A percentile compares a stretch with the other conserved stretches of the same genome.
These are phyloP conservation scores for Coemansia sp. DNA, from an alignment of 192 early-diverging fungal genomes.

Conservation along the genomic window DNA sequence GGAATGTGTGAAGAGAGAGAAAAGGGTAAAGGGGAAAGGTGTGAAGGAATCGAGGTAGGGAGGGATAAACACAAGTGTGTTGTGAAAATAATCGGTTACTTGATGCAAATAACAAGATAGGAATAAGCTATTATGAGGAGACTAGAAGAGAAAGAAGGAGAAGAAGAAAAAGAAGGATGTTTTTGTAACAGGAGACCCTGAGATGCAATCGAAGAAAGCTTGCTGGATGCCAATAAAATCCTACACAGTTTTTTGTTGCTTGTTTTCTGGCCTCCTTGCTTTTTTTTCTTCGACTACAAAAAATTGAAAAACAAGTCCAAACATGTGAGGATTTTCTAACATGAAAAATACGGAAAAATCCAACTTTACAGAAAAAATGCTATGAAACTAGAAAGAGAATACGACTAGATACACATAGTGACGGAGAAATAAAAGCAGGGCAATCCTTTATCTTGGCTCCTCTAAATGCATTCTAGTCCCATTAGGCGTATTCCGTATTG, in stretches of 20 bases:
- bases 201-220: background rate
- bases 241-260: background rate
- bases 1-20: background rate
- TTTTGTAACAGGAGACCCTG: background rate
- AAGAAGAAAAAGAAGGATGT: background rate
- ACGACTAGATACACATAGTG: background rate
- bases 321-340: background rate
- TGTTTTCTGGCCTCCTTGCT: background rate
- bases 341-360: background rate
- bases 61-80: background rate
- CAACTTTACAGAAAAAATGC: too few species aligned
- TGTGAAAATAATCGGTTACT: background rate
- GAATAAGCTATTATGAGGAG: background rate
- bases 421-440: slow-evolving; percentile 1
- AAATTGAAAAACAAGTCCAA: background rate
- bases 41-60: background rate
- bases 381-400: background rate
- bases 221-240: background rate
- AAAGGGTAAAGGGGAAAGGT: background rate
- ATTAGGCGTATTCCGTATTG: background rate
- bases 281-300: background rate
- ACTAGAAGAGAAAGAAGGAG: background rate
- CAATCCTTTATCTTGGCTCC: background rate
- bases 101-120: background rate
- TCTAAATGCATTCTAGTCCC: background rate